Evolutionary conservation across 2,329 filamentous ascomycete genomes (phyloP).

Genomic region (Pseudocercospora pini-densiflorae): DNA sequence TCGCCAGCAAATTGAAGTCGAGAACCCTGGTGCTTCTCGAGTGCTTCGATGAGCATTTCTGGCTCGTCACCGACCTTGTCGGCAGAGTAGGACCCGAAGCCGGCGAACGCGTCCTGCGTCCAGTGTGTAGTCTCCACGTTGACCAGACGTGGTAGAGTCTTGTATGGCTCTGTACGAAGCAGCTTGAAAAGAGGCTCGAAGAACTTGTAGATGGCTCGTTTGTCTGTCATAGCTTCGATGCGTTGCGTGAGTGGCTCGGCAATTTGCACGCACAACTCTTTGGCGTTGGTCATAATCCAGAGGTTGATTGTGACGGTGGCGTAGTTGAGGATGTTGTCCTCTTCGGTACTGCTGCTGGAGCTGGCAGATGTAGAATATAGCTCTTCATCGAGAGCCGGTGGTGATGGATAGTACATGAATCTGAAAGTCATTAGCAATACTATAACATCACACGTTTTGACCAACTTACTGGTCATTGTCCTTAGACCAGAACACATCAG

Average conservation of each 20-base stretch:
- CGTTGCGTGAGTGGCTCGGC: conserved; percentile 51
- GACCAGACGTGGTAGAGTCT: conserved; percentile 46
- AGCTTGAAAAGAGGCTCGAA: conserved; percentile 52
- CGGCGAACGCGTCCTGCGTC: conserved; percentile 50
- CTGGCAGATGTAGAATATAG: conserved; percentile 32
- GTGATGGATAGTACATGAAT: conserved; percentile 51
- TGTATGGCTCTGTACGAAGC: conserved; percentile 50
- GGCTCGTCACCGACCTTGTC: conserved; percentile 53
- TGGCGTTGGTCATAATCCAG: conserved; percentile 50
- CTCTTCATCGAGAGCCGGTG: conserved; percentile 34
- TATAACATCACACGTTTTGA: neutral
- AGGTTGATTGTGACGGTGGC: conserved; percentile 49
- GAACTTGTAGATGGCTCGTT: conserved; percentile 46
- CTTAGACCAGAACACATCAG: conserved; percentile 51
- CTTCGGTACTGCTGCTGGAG: conserved; percentile 36
- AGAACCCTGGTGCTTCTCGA: conserved; percentile 43
- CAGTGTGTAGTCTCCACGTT: conserved; percentile 51
- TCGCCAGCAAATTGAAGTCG: conserved; percentile 49
- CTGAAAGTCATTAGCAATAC: neutral
- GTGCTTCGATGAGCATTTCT: conserved; percentile 41
- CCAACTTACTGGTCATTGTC: conserved; percentile 46
- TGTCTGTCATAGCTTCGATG: conserved; percentile 48
- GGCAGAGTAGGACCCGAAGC: conserved; percentile 50
- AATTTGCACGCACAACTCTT: conserved; percentile 50
- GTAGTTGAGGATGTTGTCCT: conserved; percentile 48